A percentile compares a stretch with the other conserved stretches of the same genome.
These are phyloP conservation scores for Rosa multiflora DNA, from an alignment of 306 rosid species.

Conservation along the genomic window DNA sequence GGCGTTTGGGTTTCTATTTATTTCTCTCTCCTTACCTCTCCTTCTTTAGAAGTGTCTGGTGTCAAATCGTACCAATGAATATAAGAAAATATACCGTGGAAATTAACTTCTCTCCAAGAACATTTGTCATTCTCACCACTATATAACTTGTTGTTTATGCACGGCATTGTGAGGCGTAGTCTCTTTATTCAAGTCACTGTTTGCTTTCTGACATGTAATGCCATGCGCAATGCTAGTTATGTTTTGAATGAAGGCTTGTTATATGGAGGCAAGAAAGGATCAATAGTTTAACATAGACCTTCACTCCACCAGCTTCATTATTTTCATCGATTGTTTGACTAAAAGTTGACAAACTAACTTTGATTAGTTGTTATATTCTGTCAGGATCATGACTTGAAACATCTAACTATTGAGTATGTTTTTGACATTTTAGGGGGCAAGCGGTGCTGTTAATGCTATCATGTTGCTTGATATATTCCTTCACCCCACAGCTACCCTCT, in stretches of 20 bases:
- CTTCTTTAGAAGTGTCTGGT: background rate
- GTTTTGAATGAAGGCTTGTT: no score
- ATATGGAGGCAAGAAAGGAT: background rate
- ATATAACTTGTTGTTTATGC: background rate
- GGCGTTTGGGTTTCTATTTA: background rate
- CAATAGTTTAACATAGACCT: background rate
- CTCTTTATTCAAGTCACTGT: background rate
- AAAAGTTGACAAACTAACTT: background rate
- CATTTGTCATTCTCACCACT: background rate
- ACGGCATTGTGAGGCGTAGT: background rate
- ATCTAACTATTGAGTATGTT: constrained; percentile 23
- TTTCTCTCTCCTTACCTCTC: background rate
- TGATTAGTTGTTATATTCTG: background rate
- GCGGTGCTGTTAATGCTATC: constrained; percentile 84
- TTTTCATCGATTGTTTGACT: background rate
- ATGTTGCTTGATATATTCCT: constrained; percentile 83
- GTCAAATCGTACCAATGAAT: background rate
- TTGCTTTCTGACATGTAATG: background rate
- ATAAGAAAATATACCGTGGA: background rate
- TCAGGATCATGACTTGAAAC: constrained; percentile 15
- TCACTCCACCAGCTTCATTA: background rate
- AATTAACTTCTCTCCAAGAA: background rate
- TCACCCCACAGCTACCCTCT: constrained; percentile 63
- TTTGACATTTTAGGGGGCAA: constrained; percentile 70
- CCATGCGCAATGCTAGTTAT: constrained; percentile 2